phyloP scores from a whole-genome alignment of 2,329 filamentous ascomycete genomes.

The Paracoccidioides lutzii region DNA sequence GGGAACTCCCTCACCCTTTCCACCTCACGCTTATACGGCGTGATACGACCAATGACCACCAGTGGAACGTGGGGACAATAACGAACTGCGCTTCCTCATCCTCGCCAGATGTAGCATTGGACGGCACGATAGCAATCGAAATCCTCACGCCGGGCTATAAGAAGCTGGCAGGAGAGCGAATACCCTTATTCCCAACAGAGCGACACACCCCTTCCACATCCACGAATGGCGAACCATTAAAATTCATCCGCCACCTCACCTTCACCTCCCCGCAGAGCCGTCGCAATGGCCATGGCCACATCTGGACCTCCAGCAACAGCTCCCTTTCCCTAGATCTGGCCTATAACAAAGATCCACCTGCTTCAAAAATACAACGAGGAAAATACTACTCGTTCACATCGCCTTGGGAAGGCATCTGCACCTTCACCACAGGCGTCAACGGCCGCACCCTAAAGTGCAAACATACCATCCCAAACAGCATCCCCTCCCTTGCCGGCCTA shows the following conservation, averaged over 20 bases:
- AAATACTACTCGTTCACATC: constrained; percentile 61
- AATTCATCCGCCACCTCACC: constrained; percentile 10
- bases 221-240: constrained; percentile 2
- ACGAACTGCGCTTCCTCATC: constrained; percentile 21
- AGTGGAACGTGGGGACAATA: constrained; percentile 64
- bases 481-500: background rate
- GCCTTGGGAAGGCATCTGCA: constrained; percentile 78
- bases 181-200: constrained; percentile 7
- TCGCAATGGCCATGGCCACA: background rate
- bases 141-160: constrained; percentile 48
- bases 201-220: constrained; percentile 5
- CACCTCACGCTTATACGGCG: constrained; percentile 55
- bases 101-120: constrained; percentile 5
- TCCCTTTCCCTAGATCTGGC: background rate
- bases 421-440: constrained; percentile 65
- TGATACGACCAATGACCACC: constrained; percentile 53
- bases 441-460: constrained; percentile 64
- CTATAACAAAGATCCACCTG: background rate
- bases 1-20: constrained; percentile 14
- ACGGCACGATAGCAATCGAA: constrained; percentile 37
- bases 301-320: background rate
- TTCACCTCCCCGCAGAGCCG: constrained; percentile 4
- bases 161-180: constrained; percentile 37
- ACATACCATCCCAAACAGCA: constrained; percentile 38
- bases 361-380: background rate